phyloP scores from a whole-genome alignment of 2,329 filamentous ascomycete genomes.

The Botrytis hyacinthi region DNA sequence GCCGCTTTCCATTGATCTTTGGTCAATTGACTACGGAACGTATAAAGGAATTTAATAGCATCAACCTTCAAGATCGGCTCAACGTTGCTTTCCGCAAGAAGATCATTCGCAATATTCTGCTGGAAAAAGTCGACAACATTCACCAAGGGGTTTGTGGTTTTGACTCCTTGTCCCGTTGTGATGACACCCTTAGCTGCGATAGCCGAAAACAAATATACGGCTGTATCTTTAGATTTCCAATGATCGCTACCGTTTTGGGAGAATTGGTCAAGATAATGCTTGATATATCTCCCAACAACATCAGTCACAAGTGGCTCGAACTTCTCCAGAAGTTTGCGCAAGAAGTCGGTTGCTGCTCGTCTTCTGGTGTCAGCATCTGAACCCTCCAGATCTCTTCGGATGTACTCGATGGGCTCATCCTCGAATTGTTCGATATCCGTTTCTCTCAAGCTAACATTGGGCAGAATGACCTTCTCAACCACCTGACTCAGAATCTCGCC shows the following conservation, averaged over 20 bases:
- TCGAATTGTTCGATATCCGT: constrained; percentile 96
- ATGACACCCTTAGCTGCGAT: constrained; percentile 89
- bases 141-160: constrained; percentile 81
- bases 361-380: constrained; percentile 93
- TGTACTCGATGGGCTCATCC: constrained; percentile 98
- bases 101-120: constrained; percentile 83
- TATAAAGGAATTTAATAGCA: constrained; percentile 96
- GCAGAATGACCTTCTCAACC: constrained; percentile 92
- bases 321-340: constrained; percentile 82
- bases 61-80: constrained; percentile 93
- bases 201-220: constrained; percentile 93
- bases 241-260: constrained; percentile 65
- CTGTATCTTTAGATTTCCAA: constrained; percentile 97
- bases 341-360: constrained; percentile 90
- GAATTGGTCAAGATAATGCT: constrained; percentile 76
- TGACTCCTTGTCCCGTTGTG: constrained; percentile 85
- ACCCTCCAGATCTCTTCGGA: constrained; percentile 89
- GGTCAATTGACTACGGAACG: constrained; percentile 91
- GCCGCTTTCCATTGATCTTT: constrained; percentile 89
- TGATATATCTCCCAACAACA: constrained; percentile 84
- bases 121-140: constrained; percentile 95
- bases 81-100: constrained; percentile 66
- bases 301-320: constrained; percentile 83
- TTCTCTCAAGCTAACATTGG: constrained; percentile 87
- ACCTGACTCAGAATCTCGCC: constrained; percentile 78